Evolutionary conservation across 371 early-diverging fungal genomes (phyloP), one percentile per base, ranked within the genome.

Genomic region (Mortierella sp.): DNA sequence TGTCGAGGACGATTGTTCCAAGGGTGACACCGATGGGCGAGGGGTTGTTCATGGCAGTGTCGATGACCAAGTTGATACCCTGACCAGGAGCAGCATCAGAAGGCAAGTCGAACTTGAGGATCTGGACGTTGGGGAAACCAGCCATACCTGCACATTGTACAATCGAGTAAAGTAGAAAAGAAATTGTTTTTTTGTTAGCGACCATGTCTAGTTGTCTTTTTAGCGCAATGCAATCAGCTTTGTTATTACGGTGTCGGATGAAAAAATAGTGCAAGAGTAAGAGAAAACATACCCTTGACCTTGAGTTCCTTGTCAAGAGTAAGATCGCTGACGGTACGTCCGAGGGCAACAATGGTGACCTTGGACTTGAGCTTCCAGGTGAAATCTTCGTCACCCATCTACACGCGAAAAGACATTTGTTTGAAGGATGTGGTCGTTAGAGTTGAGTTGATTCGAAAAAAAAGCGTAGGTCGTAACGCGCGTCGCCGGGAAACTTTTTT

Each of bases 21-120:
- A 94, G 89, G 68, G 90, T 85, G 6, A 93, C 90, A 42, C 92
- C 92, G 70, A 94, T 89, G 70, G 94, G 93, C 47, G 93, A 93
- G 77, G 92, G 92, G 80, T 91, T 91, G 73, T 88, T 85, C 72
- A 94, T 73, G 57, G 89, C 88, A 48, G 92, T 92, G 60, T 91
- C 91, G 13, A 94, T 89, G 50, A 88, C 87, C 79, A 94, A 80
- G 72, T 88, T 79, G 77, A 94, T 92, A 84, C 94, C 94, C 72
- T 86, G 80, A 38, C 93, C 93, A 45, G 84, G 78, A n/a, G 91
- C 88, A 81, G 88, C 91, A 88, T 93, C 92, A n/a, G 87, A 86
- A 65, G 94, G 94, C 65, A 93, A 77, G 52, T 92, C 84, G 81
- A 94, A 93, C 52, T 89, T 88, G 72, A 89, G 88, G 81, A 94